Base-by-base conservation (phyloP, 257 asterid species). In the Echites panduratus region DNA sequence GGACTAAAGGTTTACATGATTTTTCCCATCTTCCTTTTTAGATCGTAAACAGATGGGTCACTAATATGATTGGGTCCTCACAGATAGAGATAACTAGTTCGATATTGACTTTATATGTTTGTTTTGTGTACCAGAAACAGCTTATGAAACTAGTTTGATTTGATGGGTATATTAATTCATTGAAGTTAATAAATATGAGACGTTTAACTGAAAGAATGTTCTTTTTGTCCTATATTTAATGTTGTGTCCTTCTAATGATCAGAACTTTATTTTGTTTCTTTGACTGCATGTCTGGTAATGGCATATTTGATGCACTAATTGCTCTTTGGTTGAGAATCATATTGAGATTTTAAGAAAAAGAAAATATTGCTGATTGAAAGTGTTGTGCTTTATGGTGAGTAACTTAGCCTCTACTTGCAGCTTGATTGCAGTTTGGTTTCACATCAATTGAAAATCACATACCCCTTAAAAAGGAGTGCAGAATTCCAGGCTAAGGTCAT, bases 361-460 rank as follows among this genome's bases (percentile, higher is more conserved):
- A 53, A 17, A 65, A 73, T 10, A 66, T 20, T 26, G 27, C 45
- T 5, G 16, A 45, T 76, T 48, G 7, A 14, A 41, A 70, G 43
- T 79, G n/a, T 58, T 27, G 16, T n/a, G 9, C 45, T 43, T 6
- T 8, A 26, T 22, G 9, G 54, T 20, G 66, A 19, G 40, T 71
- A 40, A 24, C 59, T 78, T 24, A 40, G 70, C 69, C 69, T 56
- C 24, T 56, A 22, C 63, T 70, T 75, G 84, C 91, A 90, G 98
- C 80, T 52, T 75, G 68, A 76, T 67, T 77, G 87, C 87, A 71
- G 64, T 79, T 53, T 56, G 38, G 71, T 81, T 73, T 41, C 79
- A 59, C 76, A 59, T 78, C 81, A 79, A 53, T 68, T 79, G 69
- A 81, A 83, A 79, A 65, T 80, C 59, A 79, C 72, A 70, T 24